phyloP scores from a whole-genome alignment of 2,329 filamentous ascomycete species.

The Kalaharituber pfeilii region DNA sequence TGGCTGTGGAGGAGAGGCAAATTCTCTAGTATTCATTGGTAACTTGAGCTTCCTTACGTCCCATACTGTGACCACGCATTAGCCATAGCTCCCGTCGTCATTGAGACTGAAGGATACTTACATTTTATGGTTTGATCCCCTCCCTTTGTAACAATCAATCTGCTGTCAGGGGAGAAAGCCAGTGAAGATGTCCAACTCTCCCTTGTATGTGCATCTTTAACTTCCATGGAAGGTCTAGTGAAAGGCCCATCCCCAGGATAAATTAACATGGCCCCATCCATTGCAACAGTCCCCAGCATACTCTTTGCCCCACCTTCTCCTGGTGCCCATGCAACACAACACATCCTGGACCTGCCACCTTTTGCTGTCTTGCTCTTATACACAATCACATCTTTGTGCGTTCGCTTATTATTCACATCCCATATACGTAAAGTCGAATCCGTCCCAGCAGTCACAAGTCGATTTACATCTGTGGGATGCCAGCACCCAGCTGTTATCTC shows the following conservation, averaged over 20 bases:
- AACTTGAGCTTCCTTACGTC: constrained; percentile 90
- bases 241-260: constrained; percentile 82
- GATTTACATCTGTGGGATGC: constrained; percentile 70
- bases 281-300: constrained; percentile 60
- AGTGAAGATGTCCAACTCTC: constrained; percentile 85
- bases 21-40: constrained; percentile 64
- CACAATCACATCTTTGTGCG: constrained; percentile 84
- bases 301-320: constrained; percentile 52
- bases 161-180: constrained; percentile 77
- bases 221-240: constrained; percentile 61
- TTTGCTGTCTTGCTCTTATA: constrained; percentile 87
- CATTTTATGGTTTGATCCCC: constrained; percentile 68
- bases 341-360: constrained; percentile 85
- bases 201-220: constrained; percentile 62
- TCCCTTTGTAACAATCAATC: constrained; percentile 76
- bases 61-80: constrained; percentile 43
- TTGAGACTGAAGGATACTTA: constrained; percentile 6
- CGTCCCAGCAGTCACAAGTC: constrained; percentile 79
- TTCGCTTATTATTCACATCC: constrained; percentile 82
- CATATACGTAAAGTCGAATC: constrained; percentile 93
- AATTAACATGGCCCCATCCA: constrained; percentile 83
- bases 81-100: background rate
- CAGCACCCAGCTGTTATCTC: constrained; percentile 79
- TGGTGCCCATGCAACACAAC: constrained; percentile 70
- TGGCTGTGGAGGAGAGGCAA: constrained; percentile 64